Base-by-base conservation (phyloP, 176 grass and related monocot species). In the Raddia guianensis region DNA sequence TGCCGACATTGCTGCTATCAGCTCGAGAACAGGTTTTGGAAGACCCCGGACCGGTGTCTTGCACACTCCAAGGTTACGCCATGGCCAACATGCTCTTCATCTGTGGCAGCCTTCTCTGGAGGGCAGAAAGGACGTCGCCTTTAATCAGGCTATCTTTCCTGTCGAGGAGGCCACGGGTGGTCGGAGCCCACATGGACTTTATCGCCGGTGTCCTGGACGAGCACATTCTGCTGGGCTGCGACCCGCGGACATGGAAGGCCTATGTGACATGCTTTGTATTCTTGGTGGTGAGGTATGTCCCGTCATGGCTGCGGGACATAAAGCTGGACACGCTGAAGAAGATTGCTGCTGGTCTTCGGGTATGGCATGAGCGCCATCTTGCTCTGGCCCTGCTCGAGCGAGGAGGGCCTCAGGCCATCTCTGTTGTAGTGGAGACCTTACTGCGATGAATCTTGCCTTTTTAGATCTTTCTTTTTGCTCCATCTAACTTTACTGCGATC, bases 51-150 rank as follows among this genome's bases (percentile, higher is more conserved):
- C 86, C 92, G 33, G 77, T 93, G 32, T 86, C 86, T 57, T 87
- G 84, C 66, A 88, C 82, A 60, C 80, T 99, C 37, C 88, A 95
- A 83, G 96, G 96, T 40, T 99, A 91, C 54, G 88, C 89, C 14
- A 91, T 95, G 84, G 91, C 96, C 73, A 95, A 99, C 71, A 86
- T 95, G 88, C 87, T 99, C 44, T 91, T 99, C 73, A 90, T 91
- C 49, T 93, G 88, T 35, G 87, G 88, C 10, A 90, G 92, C 51
- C 61, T 95, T 65, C 86, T 90, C 20, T 99, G 96, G 96, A 87
- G 92, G 71, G 67, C 86, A 4, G 82, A 88, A 71, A 78, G 68
- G 50, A 71, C 65, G 44, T 81, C 84, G 66, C 76, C 81, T 43
- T 49, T 79, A 8, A 70, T 86, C 74, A 91, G 83, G 76, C 73